Evolutionary conservation across 179 eudicot species (phyloP).

Genomic region (Heliamphora pulchella): DNA sequence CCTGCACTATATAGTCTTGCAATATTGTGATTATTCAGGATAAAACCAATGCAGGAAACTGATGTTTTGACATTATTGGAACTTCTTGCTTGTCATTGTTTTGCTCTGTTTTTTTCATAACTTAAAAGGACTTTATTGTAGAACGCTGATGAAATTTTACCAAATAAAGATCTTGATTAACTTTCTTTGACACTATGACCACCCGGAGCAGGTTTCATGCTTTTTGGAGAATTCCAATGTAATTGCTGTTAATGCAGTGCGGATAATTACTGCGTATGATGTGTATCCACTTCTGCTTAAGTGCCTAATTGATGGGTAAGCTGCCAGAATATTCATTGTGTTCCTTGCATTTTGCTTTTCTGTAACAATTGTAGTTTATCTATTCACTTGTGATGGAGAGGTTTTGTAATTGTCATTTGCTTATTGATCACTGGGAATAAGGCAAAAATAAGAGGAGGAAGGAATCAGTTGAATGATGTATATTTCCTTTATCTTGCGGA

Average conservation of each 20-base stretch:
- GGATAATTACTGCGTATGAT: conserved; percentile 43
- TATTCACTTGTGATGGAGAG: not conserved
- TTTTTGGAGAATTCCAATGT: conserved; percentile 57
- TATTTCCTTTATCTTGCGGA: no score
- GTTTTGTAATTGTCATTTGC: not conserved
- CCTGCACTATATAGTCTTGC: not conserved
- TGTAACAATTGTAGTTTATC: no score
- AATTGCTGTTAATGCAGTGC: conserved; percentile 34
- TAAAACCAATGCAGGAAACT: not conserved
- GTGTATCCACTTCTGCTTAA: conserved; percentile 74
- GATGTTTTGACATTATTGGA: not conserved
- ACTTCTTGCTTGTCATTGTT: not conserved
- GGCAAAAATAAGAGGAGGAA: not conserved
- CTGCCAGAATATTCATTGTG: not conserved
- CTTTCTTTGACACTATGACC: conserved; percentile 7
- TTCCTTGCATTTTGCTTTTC: not conserved
- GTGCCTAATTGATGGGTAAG: conserved; percentile 78
- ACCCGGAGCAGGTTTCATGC: conserved; percentile 53
- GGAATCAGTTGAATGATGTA: not conserved
- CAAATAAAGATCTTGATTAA: not conserved
- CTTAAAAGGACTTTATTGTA: not conserved
- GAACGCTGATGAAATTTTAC: not conserved
- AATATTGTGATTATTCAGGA: not conserved
- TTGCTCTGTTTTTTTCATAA: no score
- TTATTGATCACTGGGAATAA: not conserved